Evolutionary conservation across 2,329 filamentous ascomycete species (phyloP).

Genomic region (Cladosporium halotolerans): DNA sequence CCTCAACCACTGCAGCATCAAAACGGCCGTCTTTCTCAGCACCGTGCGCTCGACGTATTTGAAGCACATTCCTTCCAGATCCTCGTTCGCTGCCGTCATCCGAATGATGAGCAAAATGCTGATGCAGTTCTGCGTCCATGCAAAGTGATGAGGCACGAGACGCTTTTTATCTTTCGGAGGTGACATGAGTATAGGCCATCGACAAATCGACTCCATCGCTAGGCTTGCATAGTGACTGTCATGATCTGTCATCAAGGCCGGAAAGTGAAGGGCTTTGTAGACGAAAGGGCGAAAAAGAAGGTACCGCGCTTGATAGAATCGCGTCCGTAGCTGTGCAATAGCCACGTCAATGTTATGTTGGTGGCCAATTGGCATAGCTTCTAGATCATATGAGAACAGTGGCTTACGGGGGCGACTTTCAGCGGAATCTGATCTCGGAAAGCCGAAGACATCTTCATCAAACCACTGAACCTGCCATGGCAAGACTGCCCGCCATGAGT

Average conservation of each 20-base stretch:
- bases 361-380: slow-evolving; percentile 31
- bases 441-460: slow-evolving; percentile 46
- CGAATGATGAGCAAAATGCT: slow-evolving; percentile 51
- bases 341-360: slow-evolving; percentile 52
- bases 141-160: not conserved
- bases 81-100: slow-evolving; percentile 47
- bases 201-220: slow-evolving; percentile 47
- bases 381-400: too few species aligned
- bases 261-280: slow-evolving; percentile 54
- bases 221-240: slow-evolving; percentile 51
- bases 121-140: not conserved
- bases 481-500: slow-evolving; percentile 53
- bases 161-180: not conserved
- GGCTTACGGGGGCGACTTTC: slow-evolving; percentile 36
- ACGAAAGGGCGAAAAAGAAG: slow-evolving; percentile 53
- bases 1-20: slow-evolving; percentile 55
- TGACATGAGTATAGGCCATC: slow-evolving; percentile 27
- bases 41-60: too few species aligned
- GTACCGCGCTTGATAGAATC: slow-evolving; percentile 54
- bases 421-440: slow-evolving; percentile 40
- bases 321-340: slow-evolving; percentile 50
- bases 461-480: slow-evolving; percentile 51
- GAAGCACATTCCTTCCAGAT: too few species aligned
- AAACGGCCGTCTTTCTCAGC: slow-evolving; percentile 42
- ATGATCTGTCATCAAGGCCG: slow-evolving; percentile 46